A percentile compares a stretch with the other conserved stretches of the same genome.
Conservation (phyloP, 495 filamentous ascomycete genomes). For the Clohesyomyces aquaticus region DNA sequence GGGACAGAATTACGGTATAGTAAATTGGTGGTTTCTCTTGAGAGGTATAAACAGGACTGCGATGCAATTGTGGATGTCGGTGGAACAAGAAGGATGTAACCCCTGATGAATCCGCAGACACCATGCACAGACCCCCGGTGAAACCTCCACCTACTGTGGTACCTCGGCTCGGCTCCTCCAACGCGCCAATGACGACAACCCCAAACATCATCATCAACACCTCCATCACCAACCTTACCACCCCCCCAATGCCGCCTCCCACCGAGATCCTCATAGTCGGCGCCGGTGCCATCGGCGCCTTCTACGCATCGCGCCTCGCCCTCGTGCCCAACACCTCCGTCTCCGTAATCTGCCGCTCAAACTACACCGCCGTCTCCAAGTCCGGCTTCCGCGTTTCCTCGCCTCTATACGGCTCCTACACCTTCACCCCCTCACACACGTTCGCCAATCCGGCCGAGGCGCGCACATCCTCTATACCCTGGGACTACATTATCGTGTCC, state of each 20-base stretch:
- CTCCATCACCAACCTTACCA: background rate
- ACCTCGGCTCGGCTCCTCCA: background rate
- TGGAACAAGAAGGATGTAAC: no score
- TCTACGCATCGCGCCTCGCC: constrained; percentile 62
- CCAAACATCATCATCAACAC: background rate
- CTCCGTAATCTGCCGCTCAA: constrained; percentile 59
- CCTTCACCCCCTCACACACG: constrained; percentile 54
- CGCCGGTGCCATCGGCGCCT: constrained; percentile 62
- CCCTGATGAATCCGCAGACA: no score
- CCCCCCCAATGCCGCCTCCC: constrained; percentile 14
- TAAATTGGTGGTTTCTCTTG: background rate
- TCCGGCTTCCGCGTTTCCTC: constrained; percentile 56
- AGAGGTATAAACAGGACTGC: background rate
- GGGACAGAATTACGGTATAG: background rate
- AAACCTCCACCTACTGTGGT: background rate
- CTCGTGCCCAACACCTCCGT: constrained; percentile 47
- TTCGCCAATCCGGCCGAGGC: constrained; percentile 49
- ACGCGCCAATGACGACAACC: background rate
- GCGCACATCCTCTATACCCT: constrained; percentile 30
- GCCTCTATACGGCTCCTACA: constrained; percentile 58
- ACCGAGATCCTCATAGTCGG: constrained; percentile 60
- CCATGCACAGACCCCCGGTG: background rate
- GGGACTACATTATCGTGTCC: constrained; percentile 47
- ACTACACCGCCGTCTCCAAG: constrained; percentile 55
- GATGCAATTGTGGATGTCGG: background rate